A percentile compares a stretch with the other conserved stretches of the same genome.
Conservation (phyloP, 495 filamentous ascomycete genomes). For the Lasiosphaeria ovina region DNA sequence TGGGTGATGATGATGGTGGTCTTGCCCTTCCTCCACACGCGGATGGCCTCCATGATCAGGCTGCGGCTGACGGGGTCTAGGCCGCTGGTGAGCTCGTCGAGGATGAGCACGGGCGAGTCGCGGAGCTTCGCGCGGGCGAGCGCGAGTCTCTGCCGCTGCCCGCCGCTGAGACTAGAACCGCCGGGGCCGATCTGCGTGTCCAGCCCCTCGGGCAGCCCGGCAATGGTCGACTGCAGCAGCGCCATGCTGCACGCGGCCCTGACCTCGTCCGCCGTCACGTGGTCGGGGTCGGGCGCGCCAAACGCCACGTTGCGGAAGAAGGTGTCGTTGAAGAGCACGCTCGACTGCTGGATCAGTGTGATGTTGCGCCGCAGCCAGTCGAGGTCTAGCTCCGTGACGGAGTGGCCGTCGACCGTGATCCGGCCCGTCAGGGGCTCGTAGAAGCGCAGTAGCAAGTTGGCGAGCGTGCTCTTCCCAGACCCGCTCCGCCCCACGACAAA, state of each 20-base stretch:
- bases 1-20: constrained; percentile 94
- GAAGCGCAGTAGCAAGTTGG: constrained; percentile 73
- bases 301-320: constrained; percentile 79
- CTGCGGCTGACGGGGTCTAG: constrained; percentile 69
- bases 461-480: constrained; percentile 89
- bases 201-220: constrained; percentile 67
- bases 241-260: constrained; percentile 60
- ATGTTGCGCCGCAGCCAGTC: constrained; percentile 78
- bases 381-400: constrained; percentile 60
- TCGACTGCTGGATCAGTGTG: constrained; percentile 80
- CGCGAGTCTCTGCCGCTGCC: constrained; percentile 75
- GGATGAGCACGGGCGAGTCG: constrained; percentile 77
- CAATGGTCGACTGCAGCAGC: constrained; percentile 69
- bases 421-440: constrained; percentile 66
- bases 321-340: constrained; percentile 79
- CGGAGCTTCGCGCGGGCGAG: constrained; percentile 73
- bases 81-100: constrained; percentile 87
- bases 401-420: constrained; percentile 66
- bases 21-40: constrained; percentile 70
- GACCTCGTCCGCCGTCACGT: constrained; percentile 54
- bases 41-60: constrained; percentile 69
- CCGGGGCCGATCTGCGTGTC: constrained; percentile 70
- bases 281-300: constrained; percentile 52
- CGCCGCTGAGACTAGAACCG: constrained; percentile 75
- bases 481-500: constrained; percentile 87